Conservation (phyloP, 2,329 filamentous ascomycete species). For the Aspergillus brasiliensis region DNA sequence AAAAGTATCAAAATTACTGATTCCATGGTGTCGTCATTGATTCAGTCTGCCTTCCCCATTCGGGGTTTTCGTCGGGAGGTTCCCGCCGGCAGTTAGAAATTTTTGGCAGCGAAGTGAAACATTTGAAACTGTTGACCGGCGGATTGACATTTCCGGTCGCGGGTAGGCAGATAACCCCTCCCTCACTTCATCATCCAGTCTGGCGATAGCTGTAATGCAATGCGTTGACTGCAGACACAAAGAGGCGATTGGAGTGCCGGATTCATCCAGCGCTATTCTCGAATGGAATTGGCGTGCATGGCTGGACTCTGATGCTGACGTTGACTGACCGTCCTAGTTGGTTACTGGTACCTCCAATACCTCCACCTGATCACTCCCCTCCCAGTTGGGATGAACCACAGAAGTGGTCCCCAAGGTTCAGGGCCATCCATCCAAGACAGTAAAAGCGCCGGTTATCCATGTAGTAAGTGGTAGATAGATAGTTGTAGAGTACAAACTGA, state of each 20-base stretch:
- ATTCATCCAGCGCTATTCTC: neutral
- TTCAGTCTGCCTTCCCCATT: neutral
- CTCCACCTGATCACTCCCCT: too few relatives aligned
- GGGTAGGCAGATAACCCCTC: neutral
- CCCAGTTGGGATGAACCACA: too few relatives aligned
- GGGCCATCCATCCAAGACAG: neutral
- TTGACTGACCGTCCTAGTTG: neutral
- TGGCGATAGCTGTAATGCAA: neutral
- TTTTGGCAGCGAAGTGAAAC: too few relatives aligned
- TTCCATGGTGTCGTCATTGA: constrained; percentile 4
- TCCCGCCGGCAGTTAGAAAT: too few relatives aligned
- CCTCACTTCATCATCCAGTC: neutral
- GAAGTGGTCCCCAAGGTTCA: neutral
- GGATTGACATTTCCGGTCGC: neutral
- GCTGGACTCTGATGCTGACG: neutral
- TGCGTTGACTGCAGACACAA: neutral
- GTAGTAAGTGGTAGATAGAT: too few relatives aligned
- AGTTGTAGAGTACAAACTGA: too few relatives aligned
- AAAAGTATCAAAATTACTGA: neutral
- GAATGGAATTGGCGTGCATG: neutral
- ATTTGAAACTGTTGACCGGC: neutral
- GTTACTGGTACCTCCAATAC: too few relatives aligned
- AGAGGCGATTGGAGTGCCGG: neutral
- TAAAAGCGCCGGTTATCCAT: too few relatives aligned
- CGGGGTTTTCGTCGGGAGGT: neutral